Evolutionary conservation across 768 basidiomycete genomes (phyloP), one percentile per base, ranked within the genome.

Genomic region (Erythrobasidium yunnanense): DNA sequence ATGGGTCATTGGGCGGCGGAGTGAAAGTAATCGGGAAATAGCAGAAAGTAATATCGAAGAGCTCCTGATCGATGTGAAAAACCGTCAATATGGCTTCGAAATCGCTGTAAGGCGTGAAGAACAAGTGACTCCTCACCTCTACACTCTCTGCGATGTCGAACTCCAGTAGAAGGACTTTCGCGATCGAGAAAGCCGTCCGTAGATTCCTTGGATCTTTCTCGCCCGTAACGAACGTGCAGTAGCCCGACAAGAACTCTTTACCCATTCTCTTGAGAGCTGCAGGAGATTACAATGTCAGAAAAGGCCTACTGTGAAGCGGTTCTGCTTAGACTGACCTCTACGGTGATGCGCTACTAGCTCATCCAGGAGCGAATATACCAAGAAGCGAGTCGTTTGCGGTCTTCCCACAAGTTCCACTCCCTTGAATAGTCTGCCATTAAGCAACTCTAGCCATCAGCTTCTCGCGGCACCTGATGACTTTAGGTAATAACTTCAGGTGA

Each of bases 1-100:
- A 91, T 18, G 90, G 90, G 73, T 97, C 91, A 70, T 90, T 85
- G 0, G 90, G 87, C 18, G 92, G 90, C 7, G 93, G 90, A 66
- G 87, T 82, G 78, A 95, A 99, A 0, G 90, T 89, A 63, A 99
- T 97, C 0, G 95, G 95, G 77, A 96, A 99, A 76, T 99, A 99
- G 75, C 95, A 97, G 76, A 92, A 97, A 0, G 86, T 87, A 74
- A 96, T 85, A 72, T 96, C 89, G 78, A 93, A 97, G 52, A 97
- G 79, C 55, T 85, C 83, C 90, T 96, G 70, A 7, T 20, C 3
- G 20, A 18, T n/a, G n/a, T n/a, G n/a, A n/a, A n/a, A n/a, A n/a
- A n/a, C n/a, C n/a, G n/a, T n/a, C n/a, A n/a, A n/a, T n/a, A n/a
- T n/a, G n/a, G n/a, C n/a, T n/a, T n/a, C n/a, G n/a, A n/a, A n/a